Conservation (phyloP, 805 yeast species). For the Candida patagonica region DNA sequence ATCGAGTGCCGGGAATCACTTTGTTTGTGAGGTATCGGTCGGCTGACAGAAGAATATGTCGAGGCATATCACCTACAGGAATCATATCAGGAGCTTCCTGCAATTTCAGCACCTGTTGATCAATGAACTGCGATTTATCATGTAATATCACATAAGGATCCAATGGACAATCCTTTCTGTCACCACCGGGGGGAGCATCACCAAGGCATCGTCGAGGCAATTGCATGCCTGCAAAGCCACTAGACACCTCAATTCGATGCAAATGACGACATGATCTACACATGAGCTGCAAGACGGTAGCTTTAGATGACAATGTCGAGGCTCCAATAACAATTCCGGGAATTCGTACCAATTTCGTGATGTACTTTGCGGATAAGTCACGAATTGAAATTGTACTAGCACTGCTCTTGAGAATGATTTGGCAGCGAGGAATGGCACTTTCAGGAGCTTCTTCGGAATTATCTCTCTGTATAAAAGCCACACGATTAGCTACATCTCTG, state of each 20-base stretch:
- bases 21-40: conserved; percentile 85
- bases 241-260: conserved; percentile 46
- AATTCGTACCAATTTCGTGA: conserved; percentile 79
- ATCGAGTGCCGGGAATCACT: conserved; percentile 91
- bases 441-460: conserved; percentile 15
- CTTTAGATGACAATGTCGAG: conserved; percentile 79
- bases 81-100: conserved; percentile 99
- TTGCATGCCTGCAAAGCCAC: conserved; percentile 62
- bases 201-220: conserved; percentile 62
- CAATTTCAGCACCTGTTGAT: conserved; percentile 86
- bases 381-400: conserved; percentile 68
- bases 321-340: conserved; percentile 92
- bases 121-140: conserved; percentile 87
- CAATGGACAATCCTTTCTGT: conserved; percentile 61
- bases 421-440: conserved; percentile 71
- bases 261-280: conserved; percentile 86
- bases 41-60: conserved; percentile 78
- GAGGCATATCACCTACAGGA: conserved; percentile 98
- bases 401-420: conserved; percentile 64
- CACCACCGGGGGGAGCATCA: conserved; percentile 37
- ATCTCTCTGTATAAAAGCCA: conserved; percentile 25
- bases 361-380: conserved; percentile 76
- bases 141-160: conserved; percentile 92
- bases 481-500: conserved; percentile 62
- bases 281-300: conserved; percentile 72